A percentile compares a stretch with the other conserved stretches of the same genome.
Conservation (phyloP, 148 eudicot genomes). For the Camellia granthamiana region DNA sequence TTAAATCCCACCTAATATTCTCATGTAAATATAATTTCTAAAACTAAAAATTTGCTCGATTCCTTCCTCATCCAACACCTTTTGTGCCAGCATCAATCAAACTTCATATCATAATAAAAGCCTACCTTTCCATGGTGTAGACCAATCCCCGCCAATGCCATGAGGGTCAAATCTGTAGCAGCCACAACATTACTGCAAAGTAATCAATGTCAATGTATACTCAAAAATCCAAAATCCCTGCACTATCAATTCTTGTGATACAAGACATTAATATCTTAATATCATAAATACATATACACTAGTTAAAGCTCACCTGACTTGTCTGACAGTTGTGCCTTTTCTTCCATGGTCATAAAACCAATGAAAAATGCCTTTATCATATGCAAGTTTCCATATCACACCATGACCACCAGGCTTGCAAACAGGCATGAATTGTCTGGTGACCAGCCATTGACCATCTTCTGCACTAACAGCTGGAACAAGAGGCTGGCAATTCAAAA, state of each 20-base stretch:
- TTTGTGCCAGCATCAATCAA: not conserved
- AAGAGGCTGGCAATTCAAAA: conserved; percentile 77
- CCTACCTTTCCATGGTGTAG: conserved; percentile 76
- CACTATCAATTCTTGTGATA: not conserved
- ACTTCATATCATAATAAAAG: not conserved
- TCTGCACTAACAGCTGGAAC: conserved; percentile 89
- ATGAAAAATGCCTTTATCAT: conserved; percentile 81
- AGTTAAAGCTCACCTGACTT: conserved; percentile 67
- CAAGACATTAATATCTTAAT: conserved; percentile 8
- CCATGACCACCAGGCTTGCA: conserved; percentile 99
- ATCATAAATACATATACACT: conserved; percentile 11
- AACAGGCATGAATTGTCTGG: conserved; percentile 68
- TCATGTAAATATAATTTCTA: too few species aligned
- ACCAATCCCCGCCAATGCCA: conserved; percentile 96
- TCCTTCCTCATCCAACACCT: too few species aligned
- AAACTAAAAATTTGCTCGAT: too few species aligned
- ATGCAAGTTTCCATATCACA: conserved; percentile 95
- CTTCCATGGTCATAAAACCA: conserved; percentile 83
- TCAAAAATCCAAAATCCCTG: conserved; percentile 10
- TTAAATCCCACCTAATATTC: too few species aligned
- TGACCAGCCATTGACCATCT: conserved; percentile 88
- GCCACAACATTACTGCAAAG: conserved; percentile 95
- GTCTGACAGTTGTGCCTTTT: conserved; percentile 92
- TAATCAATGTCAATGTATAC: conserved; percentile 30
- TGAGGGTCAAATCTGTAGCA: conserved; percentile 86